Conservation (phyloP, 2,329 filamentous ascomycete species). For the Myriosclerotinia curreyana region DNA sequence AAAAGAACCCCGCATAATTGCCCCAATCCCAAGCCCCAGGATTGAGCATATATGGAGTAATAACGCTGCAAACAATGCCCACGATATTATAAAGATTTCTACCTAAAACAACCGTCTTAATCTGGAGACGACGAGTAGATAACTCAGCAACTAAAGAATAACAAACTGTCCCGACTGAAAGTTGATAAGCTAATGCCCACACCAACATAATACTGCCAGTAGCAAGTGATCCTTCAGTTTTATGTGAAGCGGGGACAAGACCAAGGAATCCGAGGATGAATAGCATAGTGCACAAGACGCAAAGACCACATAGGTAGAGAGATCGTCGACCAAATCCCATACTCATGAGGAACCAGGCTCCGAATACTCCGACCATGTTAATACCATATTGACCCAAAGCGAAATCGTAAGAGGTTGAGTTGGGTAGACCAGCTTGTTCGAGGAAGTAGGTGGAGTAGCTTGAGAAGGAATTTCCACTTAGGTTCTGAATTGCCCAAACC, state of each 20-base stretch:
- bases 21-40: constrained; percentile 83
- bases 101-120: constrained; percentile 87
- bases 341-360: constrained; percentile 51
- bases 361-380: constrained; percentile 52
- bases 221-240: constrained; percentile 31
- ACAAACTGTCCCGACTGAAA: constrained; percentile 83
- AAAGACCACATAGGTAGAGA: constrained; percentile 51
- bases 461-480: constrained; percentile 61
- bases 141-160: constrained; percentile 86
- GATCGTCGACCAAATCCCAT: constrained; percentile 47
- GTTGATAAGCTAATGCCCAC: constrained; percentile 80
- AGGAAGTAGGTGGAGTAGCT: constrained; percentile 62
- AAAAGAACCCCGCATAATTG: constrained; percentile 74
- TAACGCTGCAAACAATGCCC: constrained; percentile 73
- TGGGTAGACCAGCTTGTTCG: constrained; percentile 52
- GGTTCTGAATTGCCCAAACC: constrained; percentile 63
- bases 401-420: constrained; percentile 52
- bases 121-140: constrained; percentile 76
- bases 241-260: constrained; percentile 37
- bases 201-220: constrained; percentile 66
- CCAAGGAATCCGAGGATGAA: constrained; percentile 73
- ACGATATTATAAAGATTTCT: constrained; percentile 71
- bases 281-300: constrained; percentile 56
- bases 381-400: constrained; percentile 50
- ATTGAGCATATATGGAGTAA: constrained; percentile 93